Percentiles rank a stretch among this genome's conserved stretches.
Conservation (phyloP, 31 red algal genomes). For the Odonthalia washingtoniensis region DNA sequence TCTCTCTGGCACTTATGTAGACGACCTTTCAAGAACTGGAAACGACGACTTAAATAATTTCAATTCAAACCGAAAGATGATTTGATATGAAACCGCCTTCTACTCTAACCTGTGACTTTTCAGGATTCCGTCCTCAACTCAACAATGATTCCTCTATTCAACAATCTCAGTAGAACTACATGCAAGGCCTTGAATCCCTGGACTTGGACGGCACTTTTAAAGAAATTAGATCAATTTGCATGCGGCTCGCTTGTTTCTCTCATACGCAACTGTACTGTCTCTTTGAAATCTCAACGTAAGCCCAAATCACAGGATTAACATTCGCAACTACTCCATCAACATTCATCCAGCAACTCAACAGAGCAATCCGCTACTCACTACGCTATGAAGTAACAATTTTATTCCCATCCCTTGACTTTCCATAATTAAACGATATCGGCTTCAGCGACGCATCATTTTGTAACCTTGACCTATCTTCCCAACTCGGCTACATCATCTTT, state of each 20-base stretch:
- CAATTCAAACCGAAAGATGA: background rate
- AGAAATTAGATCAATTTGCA: constrained; percentile 38
- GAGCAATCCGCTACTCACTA: no score
- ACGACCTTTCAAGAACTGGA: constrained; percentile 25
- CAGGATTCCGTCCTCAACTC: constrained; percentile 21
- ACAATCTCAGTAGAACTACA: constrained; percentile 28
- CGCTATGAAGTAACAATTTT: background rate
- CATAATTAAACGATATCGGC: constrained; percentile 20
- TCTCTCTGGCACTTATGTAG: no score
- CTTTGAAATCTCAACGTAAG: constrained; percentile 33
- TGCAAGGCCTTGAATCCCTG: constrained; percentile 36
- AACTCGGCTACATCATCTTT: constrained; percentile 38
- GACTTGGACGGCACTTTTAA: background rate
- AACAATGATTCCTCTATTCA: background rate
- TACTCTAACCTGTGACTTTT: no score
- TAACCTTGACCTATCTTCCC: constrained; percentile 27
- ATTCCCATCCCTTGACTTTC: background rate
- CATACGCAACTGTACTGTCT: constrained; percentile 20
- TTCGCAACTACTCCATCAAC: no score
- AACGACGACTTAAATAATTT: background rate
- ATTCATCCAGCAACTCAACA: no score
- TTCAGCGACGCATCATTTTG: constrained; percentile 50
- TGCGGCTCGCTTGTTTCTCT: constrained; percentile 48
- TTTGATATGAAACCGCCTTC: constrained; percentile 20
- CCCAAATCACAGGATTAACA: no score